These are phyloP conservation scores for Dichomitus squalens DNA, from an alignment of 1,284 basidiomycete species.

Conservation along the genomic window DNA sequence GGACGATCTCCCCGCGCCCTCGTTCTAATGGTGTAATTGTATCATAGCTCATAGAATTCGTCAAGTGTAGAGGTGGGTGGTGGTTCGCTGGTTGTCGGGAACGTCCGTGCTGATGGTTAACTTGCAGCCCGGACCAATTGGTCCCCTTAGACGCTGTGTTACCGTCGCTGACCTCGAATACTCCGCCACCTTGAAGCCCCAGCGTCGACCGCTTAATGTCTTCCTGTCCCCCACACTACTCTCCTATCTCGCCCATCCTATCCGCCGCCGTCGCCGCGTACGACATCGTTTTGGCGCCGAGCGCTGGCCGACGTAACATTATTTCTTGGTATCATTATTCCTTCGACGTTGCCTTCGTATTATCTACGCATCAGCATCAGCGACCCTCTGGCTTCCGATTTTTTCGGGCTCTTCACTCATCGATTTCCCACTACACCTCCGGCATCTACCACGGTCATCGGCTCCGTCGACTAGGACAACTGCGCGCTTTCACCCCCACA, in stretches of 20 bases:
- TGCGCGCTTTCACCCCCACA: conserved; percentile 30
- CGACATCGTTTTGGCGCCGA: conserved; percentile 18
- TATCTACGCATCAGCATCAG: conserved; percentile 27
- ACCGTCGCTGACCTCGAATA: conserved; percentile 27
- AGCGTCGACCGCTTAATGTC: conserved; percentile 36
- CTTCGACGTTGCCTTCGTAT: conserved; percentile 42
- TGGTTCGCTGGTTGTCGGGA: not conserved
- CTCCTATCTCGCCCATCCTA: conserved; percentile 2
- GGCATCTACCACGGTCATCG: conserved; percentile 21
- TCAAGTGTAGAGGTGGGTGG: conserved; percentile 44
- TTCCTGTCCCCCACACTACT: conserved; percentile 29
- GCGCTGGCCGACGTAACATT: conserved; percentile 20
- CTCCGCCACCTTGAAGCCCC: conserved; percentile 24
- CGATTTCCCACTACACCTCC: conserved; percentile 29
- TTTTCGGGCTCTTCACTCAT: conserved; percentile 35
- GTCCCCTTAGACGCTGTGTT: conserved; percentile 33
- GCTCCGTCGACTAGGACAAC: conserved; percentile 45
- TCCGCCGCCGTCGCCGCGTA: conserved; percentile 25
- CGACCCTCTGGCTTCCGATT: conserved; percentile 33
- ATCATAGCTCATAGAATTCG: conserved; percentile 35
- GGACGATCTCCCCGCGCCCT: conserved; percentile 71
- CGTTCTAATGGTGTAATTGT: conserved; percentile 48
- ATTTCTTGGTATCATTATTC: conserved; percentile 47
- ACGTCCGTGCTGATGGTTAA: not conserved
- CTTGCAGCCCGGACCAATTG: conserved; percentile 37